Evolutionary conservation across 2,329 filamentous ascomycete genomes (phyloP).

Genomic region (Sarocladium kiliense): DNA sequence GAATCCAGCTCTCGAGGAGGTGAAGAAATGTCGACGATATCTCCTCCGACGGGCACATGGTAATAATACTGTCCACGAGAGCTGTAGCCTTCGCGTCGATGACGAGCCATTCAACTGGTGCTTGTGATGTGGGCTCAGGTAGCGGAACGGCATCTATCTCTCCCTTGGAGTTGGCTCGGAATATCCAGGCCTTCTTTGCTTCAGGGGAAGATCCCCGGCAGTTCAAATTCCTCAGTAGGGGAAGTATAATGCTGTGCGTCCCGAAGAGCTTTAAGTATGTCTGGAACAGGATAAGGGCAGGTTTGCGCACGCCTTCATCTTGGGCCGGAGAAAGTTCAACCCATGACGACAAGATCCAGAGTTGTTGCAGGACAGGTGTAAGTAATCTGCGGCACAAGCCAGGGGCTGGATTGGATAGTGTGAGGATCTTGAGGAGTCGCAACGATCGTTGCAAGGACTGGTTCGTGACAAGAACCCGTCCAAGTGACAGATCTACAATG

Average conservation of each 20-base stretch:
- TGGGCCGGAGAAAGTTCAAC: conserved; percentile 24
- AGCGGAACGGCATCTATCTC: conserved; percentile 46
- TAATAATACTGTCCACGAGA: conserved; percentile 44
- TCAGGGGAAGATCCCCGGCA: conserved; percentile 42
- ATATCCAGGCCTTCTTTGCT: conserved; percentile 44
- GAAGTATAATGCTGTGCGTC: conserved; percentile 40
- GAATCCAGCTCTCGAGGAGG: conserved; percentile 55
- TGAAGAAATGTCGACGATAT: conserved; percentile 56
- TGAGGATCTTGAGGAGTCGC: conserved; percentile 47
- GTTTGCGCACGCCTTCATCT: conserved; percentile 35
- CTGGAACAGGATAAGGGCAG: conserved; percentile 45
- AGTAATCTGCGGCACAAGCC: conserved; percentile 59
- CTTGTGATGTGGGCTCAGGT: conserved; percentile 13
- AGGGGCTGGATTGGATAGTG: conserved; percentile 61
- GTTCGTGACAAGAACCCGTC: conserved; percentile 39
- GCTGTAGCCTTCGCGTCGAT: conserved; percentile 43
- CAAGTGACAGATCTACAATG: conserved; percentile 39
- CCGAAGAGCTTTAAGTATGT: conserved; percentile 55
- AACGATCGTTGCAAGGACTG: conserved; percentile 46
- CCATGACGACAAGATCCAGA: conserved; percentile 60
- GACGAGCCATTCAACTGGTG: conserved; percentile 33
- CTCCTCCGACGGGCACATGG: conserved; percentile 48
- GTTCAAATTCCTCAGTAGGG: conserved; percentile 49
- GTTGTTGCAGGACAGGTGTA: conserved; percentile 49
- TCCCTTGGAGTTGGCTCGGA: conserved; percentile 36